Evolutionary conservation across 2,329 filamentous ascomycete genomes (phyloP), one percentile per base, ranked within the genome.

Genomic region (Cadophora luteo-olivacea): DNA sequence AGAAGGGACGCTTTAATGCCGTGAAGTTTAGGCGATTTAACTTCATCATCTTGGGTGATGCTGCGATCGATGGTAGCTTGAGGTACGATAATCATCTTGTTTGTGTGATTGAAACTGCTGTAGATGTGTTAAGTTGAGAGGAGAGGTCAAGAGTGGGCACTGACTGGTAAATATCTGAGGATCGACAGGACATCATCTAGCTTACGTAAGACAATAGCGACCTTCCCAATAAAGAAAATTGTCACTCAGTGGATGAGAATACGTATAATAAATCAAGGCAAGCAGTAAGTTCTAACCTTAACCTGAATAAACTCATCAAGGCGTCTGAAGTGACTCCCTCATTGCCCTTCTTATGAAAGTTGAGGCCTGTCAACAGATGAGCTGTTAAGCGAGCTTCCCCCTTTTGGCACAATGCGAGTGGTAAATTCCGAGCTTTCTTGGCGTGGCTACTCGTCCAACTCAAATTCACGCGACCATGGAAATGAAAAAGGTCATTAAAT

Each of bases 1-100:
- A 85, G 77, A 22, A 85, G 61, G 12, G 25, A 16, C 33, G 69
- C 55, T 63, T 70, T 67, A 32, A 72, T 70, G 61, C 65, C 68
- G 24, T 66, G 48, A 16, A 66, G 58, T 32, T 70, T 70, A 16
- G 57, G 63, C 1, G 24, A 11, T 25, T n/a, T n/a, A 12, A 38
- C 14, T 6, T 14, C 33, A 38, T 1, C 41, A 12, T 62, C 60
- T 14, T 38, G 14, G 33, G 9, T 12, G 19, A 16, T 24, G 33
- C 55, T 41, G 32, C 33, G 33, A 16, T 60, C n/a, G 4, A 60
- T 36, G 36, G n/a, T 14, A 9, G 32, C 19, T 60, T 38, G 55
- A 24, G 55, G 55, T 14, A 60, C 22, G 7, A 60, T 41, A 4
- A 60, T 38, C 55, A 60, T 60, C 41, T 60, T 25, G 2, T 0